A percentile compares a stretch with the other conserved stretches of the same genome.
Conservation (phyloP, 768 basidiomycete species). For the Gelatoporia subvermispora region DNA sequence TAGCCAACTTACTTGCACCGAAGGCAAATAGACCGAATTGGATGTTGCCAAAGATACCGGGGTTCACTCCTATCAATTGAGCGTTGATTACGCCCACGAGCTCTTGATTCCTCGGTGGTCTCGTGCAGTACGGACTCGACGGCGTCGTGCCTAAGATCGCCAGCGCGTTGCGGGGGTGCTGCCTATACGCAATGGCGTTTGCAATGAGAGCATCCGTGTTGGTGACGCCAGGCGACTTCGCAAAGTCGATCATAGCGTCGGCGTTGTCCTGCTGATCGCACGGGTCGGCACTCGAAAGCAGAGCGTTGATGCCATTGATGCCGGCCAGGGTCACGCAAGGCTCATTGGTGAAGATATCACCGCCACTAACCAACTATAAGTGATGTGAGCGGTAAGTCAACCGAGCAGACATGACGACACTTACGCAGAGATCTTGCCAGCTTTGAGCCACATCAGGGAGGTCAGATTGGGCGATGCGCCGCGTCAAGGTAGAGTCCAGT, state of each 20-base stretch:
- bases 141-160: conserved; percentile 38
- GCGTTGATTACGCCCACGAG: conserved; percentile 46
- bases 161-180: conserved; percentile 40
- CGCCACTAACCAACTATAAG: conserved; percentile 28
- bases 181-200: conserved; percentile 38
- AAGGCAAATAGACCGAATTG: conserved; percentile 43
- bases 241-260: conserved; percentile 47
- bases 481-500: conserved; percentile 1
- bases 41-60: conserved; percentile 48
- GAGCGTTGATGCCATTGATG: conserved; percentile 35
- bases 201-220: conserved; percentile 38
- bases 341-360: conserved; percentile 34
- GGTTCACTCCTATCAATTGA: conserved; percentile 50
- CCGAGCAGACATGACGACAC: background rate
- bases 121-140: conserved; percentile 50
- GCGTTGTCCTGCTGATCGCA: conserved; percentile 47
- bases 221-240: conserved; percentile 37
- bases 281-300: conserved; percentile 39
- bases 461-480: conserved; percentile 29
- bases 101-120: conserved; percentile 43
- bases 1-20: conserved; percentile 31
- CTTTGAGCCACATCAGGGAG: conserved; percentile 33
- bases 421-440: conserved; percentile 42
- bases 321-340: conserved; percentile 41
- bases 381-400: background rate